phyloP scores from a whole-genome alignment of 345 rosid genomes.

The Citrus maxima region DNA sequence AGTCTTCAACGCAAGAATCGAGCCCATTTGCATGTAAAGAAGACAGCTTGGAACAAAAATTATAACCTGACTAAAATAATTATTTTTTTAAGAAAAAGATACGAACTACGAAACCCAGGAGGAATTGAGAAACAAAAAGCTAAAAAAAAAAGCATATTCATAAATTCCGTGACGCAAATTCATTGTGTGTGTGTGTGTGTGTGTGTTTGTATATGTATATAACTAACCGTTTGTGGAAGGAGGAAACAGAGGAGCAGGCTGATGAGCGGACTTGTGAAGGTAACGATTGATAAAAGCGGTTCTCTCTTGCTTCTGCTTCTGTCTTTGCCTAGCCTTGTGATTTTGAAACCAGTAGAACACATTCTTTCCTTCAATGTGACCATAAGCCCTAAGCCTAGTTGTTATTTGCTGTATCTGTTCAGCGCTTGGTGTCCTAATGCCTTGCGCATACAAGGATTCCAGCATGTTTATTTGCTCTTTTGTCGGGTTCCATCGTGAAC shows the following conservation, averaged over 20 bases:
- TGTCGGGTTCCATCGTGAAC: constrained; percentile 92
- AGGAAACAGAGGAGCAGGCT: constrained; percentile 26
- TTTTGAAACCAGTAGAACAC: constrained; percentile 99
- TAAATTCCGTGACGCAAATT: constrained; percentile 10
- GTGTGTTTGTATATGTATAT: too few species aligned
- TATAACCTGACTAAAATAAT: background rate
- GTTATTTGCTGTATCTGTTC: constrained; percentile 93
- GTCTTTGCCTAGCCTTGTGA: constrained; percentile 94
- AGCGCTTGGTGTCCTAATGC: constrained; percentile 82
- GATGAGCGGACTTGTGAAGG: constrained; percentile 34
- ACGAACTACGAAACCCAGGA: constrained; percentile 13
- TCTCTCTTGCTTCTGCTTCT: constrained; percentile 80
- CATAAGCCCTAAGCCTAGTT: constrained; percentile 56
- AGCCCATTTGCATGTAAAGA: constrained; percentile 38
- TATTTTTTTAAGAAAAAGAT: background rate
- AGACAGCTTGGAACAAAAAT: constrained; percentile 23
- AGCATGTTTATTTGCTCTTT: constrained; percentile 75
- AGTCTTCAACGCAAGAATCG: constrained; percentile 18
- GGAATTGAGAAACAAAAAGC: background rate
- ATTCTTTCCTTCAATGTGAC: constrained; percentile 97
- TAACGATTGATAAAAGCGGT: constrained; percentile 50
- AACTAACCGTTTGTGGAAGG: constrained; percentile 52
- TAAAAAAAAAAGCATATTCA: background rate
- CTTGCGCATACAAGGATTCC: constrained; percentile 69
- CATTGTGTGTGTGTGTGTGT: background rate